Conservation (phyloP, 106 monocot genomes). For the Platanthera guangdongensis region DNA sequence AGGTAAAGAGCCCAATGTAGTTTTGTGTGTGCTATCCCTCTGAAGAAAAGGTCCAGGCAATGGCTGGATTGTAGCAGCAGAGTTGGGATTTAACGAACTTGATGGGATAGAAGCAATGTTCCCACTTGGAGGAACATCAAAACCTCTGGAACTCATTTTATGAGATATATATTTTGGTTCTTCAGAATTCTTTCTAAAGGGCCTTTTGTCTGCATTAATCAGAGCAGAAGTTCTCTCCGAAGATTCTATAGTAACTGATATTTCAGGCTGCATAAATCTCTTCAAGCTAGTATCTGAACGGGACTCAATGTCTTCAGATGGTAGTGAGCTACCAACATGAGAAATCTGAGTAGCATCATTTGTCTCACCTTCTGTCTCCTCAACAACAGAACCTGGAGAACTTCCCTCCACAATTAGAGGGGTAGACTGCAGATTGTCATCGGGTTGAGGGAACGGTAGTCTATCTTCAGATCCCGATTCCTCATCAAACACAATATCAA, state of each 20-base stretch:
- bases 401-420: conserved; percentile 48
- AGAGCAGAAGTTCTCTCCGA: conserved; percentile 26
- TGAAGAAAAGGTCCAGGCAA: conserved; percentile 30
- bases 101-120: conserved; percentile 20
- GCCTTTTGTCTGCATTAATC: conserved; percentile 9
- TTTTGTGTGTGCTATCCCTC: conserved; percentile 31
- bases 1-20: conserved; percentile 23
- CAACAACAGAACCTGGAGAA: conserved; percentile 74
- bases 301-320: conserved; percentile 30
- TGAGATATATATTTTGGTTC: conserved; percentile 42
- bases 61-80: conserved; percentile 19
- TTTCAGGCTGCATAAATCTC: conserved; percentile 17
- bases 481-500: conserved; percentile 92
- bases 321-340: conserved; percentile 11
- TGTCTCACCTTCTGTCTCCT: conserved; percentile 65
- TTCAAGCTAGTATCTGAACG: conserved; percentile 19
- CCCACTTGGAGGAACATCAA: conserved; percentile 13
- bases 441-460: conserved; percentile 78
- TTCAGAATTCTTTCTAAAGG: conserved; percentile 40
- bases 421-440: conserved; percentile 62
- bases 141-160: conserved; percentile 14
- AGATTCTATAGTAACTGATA: conserved; percentile 18
- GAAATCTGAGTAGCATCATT: conserved; percentile 25
- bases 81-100: conserved; percentile 16
- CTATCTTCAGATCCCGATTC: conserved; percentile 92